Conservation (phyloP, 2,329 filamentous ascomycete species). For the Chrysoporthe puriensis region DNA sequence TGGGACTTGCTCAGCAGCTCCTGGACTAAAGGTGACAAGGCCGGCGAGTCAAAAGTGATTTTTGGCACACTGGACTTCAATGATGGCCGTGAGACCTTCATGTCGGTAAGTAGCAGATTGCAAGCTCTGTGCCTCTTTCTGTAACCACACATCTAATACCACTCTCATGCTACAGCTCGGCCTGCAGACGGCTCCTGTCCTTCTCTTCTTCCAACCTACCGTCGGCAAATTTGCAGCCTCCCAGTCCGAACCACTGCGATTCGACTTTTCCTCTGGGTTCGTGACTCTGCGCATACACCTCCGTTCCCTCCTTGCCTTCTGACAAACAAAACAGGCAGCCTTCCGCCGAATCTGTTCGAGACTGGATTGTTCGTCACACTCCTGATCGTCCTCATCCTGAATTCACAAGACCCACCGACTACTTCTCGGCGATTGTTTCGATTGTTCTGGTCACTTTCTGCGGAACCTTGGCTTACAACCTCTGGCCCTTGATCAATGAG, state of each 20-base stretch:
- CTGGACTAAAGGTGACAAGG: constrained; percentile 85
- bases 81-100: constrained; percentile 81
- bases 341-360: constrained; percentile 75
- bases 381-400: constrained; percentile 76
- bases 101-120: constrained; percentile 66
- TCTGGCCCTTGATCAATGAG: constrained; percentile 79
- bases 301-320: constrained; percentile 11
- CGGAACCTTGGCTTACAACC: constrained; percentile 69
- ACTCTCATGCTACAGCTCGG: constrained; percentile 63
- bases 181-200: constrained; percentile 90
- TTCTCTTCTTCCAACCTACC: constrained; percentile 87
- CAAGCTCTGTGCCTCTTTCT: not conserved
- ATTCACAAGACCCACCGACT: constrained; percentile 88
- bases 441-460: constrained; percentile 69
- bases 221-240: constrained; percentile 75
- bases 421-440: constrained; percentile 70
- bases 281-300: constrained; percentile 33
- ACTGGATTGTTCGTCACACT: constrained; percentile 79
- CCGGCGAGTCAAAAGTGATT: constrained; percentile 71
- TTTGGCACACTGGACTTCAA: constrained; percentile 87
- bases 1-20: constrained; percentile 86
- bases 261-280: constrained; percentile 84
- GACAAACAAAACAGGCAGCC: constrained; percentile 57
- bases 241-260: constrained; percentile 71
- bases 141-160: constrained; percentile 8